A percentile compares a stretch with the other conserved stretches of the same genome.
Conservation (phyloP, 129 eudicot species). For the Saposhnikovia divaricata region DNA sequence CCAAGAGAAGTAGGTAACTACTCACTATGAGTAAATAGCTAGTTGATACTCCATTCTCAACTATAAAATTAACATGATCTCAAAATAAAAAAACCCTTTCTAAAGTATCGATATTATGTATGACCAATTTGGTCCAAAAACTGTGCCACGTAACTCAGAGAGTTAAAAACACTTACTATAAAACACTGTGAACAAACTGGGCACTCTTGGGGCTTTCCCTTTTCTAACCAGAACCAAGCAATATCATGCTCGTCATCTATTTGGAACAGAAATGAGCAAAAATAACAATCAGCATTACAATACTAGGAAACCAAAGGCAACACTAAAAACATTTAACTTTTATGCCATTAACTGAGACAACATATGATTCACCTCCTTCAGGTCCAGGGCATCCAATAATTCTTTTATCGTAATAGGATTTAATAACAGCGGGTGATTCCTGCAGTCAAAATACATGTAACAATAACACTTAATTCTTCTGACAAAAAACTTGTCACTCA, state of each 20-base stretch:
- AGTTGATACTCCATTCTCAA: background rate
- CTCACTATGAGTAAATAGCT: background rate
- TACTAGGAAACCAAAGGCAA: background rate
- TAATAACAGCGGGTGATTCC: constrained; percentile 81
- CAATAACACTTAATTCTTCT: constrained; percentile 8
- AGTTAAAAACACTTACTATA: constrained; percentile 39
- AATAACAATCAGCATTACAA: background rate
- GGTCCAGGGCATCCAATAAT: constrained; percentile 95
- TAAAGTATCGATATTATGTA: background rate
- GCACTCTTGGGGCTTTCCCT: constrained; percentile 83
- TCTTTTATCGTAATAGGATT: constrained; percentile 74
- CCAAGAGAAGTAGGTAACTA: background rate
- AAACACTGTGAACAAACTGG: constrained; percentile 94
- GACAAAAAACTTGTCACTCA: background rate
- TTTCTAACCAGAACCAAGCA: constrained; percentile 98
- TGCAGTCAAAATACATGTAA: constrained; percentile 24
- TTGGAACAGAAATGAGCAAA: constrained; percentile 4
- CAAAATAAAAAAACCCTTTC: background rate
- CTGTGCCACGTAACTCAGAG: background rate
- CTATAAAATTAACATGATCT: background rate
- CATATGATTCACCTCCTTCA: constrained; percentile 68
- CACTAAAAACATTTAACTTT: background rate
- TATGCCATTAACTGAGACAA: background rate
- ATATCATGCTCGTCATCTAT: constrained; percentile 98
- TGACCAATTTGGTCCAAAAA: background rate